Evolutionary conservation across 106 monocot genomes (phyloP).

Genomic region (Acanthochlamys bracteata): DNA sequence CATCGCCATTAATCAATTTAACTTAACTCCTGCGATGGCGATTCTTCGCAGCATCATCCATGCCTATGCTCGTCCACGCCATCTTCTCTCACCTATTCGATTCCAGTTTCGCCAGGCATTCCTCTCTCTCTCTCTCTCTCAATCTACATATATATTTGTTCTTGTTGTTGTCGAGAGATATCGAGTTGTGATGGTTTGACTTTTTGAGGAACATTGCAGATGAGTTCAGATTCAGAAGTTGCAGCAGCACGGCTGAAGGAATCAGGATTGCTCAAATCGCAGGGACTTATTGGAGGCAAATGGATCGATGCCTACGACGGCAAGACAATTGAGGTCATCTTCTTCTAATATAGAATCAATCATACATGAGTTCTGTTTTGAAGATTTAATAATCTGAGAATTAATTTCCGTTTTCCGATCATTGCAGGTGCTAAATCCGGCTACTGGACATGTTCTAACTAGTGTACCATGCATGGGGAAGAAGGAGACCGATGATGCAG

Average conservation of each 20-base stretch:
- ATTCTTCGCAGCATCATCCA: not conserved
- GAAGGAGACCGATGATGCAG: conserved; percentile 81
- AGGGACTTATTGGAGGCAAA: conserved; percentile 71
- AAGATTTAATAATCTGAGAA: not conserved
- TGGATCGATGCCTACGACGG: conserved; percentile 92
- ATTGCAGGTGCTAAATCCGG: conserved; percentile 70
- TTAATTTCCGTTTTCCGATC: not conserved
- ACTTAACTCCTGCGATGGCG: not conserved
- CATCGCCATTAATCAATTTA: not conserved
- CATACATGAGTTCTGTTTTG: not conserved
- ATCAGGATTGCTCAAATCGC: conserved; percentile 50
- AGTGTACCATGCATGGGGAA: conserved; percentile 79
- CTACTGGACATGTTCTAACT: conserved; percentile 74
- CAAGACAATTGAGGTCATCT: conserved; percentile 83
- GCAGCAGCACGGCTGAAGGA: conserved; percentile 38
- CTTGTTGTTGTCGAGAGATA: not conserved
- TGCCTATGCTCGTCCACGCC: not conserved
- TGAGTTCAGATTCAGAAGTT: conserved; percentile 40
- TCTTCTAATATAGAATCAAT: too few species aligned
- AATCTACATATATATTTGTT: not conserved
- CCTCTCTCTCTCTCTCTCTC: not conserved
- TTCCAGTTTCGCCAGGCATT: not conserved
- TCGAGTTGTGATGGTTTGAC: not conserved
- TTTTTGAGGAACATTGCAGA: conserved; percentile 24
- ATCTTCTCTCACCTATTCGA: not conserved